Base-by-base conservation (phyloP, 148 eudicot genomes). In the Drosera capensis region DNA sequence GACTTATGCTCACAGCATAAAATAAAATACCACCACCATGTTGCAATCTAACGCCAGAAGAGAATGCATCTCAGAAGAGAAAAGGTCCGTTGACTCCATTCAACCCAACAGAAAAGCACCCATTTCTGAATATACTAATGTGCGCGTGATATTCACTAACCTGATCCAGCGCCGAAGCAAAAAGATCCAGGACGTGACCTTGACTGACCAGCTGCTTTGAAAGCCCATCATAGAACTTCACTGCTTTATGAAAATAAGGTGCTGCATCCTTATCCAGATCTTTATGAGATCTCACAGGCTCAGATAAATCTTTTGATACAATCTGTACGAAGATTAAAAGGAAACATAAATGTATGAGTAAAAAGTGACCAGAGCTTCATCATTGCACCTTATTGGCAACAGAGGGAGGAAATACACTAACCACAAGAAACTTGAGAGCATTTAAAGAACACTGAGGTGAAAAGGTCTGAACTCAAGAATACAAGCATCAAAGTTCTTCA, bases 141-240 rank as follows among this genome's bases (percentile, higher is more conserved):
- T n/a, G n/a, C n/a, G n/a, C n/a, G 24, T 11, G 23, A 20, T 40
- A 23, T 8, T 28, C 20, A 30, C 70, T 17, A 14, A 88, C 97
- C 92, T 88, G 97, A 73, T 88, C 97, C 48, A 88, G 94, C 19
- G 97, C 97, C 46, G 97, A 88, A 20, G 97, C 97, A 68, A 83
- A 88, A 60, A 88, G 77, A 59, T 88, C 97, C 48, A 88, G 58
- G 3, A 88, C 81, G 63, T 88, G 94, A 49, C 97, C 97, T 68
- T 84, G 94, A 58, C 71, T 75, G 57, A 80, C 94, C 23, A 88
- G 71, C 72, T 83, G 97, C 57, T 83, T 71, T 14, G 92, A 71
- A 40, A 88, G 49, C 43, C 51, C 76, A 28, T 83, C 97, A 51
- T 80, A 88, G 67, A 72, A 88, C 26, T 80, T 77, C 19, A 77